Evolutionary conservation across 2,329 filamentous ascomycete genomes (phyloP).

Genomic region (Colletotrichum sp.): DNA sequence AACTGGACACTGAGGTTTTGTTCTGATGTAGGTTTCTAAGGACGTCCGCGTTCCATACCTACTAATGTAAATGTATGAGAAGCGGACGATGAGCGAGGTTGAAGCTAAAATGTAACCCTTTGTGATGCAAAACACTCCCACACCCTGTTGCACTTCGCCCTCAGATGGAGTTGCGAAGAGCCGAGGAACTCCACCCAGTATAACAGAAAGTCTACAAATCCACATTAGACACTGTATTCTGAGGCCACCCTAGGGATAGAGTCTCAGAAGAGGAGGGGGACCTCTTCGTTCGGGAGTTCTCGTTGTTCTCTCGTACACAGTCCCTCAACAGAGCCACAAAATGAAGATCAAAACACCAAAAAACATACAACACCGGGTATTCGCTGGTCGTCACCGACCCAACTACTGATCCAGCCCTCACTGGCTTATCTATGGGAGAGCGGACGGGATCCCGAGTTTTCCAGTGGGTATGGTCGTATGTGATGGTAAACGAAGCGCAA

Average conservation of each 20-base stretch:
- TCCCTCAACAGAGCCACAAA: background rate
- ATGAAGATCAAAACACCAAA: background rate
- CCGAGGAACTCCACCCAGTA: too few species aligned
- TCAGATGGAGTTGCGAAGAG: too few species aligned
- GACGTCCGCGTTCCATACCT: too few species aligned
- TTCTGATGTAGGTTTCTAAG: too few species aligned
- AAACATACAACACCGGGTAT: background rate
- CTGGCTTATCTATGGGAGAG: background rate
- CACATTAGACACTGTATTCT: background rate
- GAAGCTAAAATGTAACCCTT: too few species aligned
- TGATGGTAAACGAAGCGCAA: background rate
- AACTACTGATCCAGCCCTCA: background rate
- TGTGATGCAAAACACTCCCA: too few species aligned
- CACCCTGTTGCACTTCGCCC: too few species aligned
- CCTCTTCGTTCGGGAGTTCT: background rate
- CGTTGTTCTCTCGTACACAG: background rate
- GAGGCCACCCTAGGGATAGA: background rate
- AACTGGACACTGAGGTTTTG: too few species aligned
- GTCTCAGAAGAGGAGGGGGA: background rate
- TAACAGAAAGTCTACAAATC: too few species aligned
- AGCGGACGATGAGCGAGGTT: too few species aligned
- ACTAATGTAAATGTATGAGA: too few species aligned
- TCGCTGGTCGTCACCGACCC: background rate
- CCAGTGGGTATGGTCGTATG: background rate
- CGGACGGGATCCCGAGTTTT: background rate